Base-by-base conservation (phyloP, 1,284 basidiomycete genomes). In the Boletus smithii region DNA sequence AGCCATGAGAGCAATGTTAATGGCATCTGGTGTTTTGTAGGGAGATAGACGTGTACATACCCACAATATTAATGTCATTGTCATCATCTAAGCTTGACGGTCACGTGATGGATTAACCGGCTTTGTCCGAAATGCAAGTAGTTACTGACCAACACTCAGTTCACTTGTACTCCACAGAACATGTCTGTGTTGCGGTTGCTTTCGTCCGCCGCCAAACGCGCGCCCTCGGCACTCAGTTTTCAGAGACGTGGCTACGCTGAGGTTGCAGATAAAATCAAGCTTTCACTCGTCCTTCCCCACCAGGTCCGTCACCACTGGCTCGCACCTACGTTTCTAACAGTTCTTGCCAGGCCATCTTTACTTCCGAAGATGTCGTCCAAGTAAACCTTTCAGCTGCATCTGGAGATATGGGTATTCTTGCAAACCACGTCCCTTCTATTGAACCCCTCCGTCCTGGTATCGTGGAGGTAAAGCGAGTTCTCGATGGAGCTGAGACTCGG, bases 371-470 rank as follows among this genome's bases (percentile, higher is more conserved):
- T 70, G 94, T 95, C 52, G 82, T 90, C 29, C 94, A 97, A 73
- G 94, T 97, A 60, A 97, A 95, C 75, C 76, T 97, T 59, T 75
- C 93, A 37, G 95, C 93, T 42, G 88, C 85, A 49, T 87, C 91
- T n/a, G 95, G 94, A 70, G 94, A 97, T 71, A 97, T 97, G 93
- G 94, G 95, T 79, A 90, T 97, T 65, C 83, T 97, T 56, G 91
- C 95, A 61, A 95, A 95, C 79, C 94, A 98, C 73, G 93, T 97
- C 51, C 85, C 94, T 36, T 88, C 91, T 26, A 88, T 97, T 54
- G 94, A 98, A 72, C 80, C 94, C 44, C 78, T 98, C 49, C 88
- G 91, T 66, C 86, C 95, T 40, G 95, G 94, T 68, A 79, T 97
- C 53, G 77, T 98, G 49, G 94, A 98, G 73, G 88, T 97, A 56